Percentiles rank a stretch among this genome's conserved stretches.
These are phyloP conservation scores for Pinus tabuliformis DNA, from an alignment of 75 land plant genomes.

Conservation along the genomic window DNA sequence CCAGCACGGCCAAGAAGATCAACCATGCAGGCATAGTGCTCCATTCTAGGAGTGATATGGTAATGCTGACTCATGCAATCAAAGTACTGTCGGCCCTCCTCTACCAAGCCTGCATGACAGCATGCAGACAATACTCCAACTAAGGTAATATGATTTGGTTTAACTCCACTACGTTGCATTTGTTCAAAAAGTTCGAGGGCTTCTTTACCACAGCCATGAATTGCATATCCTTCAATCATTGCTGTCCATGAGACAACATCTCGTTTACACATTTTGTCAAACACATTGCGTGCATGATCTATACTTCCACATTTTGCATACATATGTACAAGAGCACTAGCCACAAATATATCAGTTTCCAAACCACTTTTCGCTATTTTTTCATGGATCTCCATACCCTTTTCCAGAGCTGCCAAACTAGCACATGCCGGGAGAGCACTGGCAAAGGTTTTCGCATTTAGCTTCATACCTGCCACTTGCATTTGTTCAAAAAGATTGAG, in stretches of 20 bases:
- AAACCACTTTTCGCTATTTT: conserved; percentile 40
- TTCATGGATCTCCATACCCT: conserved; percentile 56
- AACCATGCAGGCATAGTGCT: conserved; percentile 69
- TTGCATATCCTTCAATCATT: conserved; percentile 65
- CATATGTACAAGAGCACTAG: conserved; percentile 60
- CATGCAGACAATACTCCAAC: conserved; percentile 68
- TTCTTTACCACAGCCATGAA: conserved; percentile 55
- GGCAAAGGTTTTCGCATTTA: conserved; percentile 59
- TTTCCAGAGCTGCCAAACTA: conserved; percentile 43
- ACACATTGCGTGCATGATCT: conserved; percentile 53
- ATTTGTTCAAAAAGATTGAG: conserved; percentile 33
- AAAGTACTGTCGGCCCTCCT: conserved; percentile 41
- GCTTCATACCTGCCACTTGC: conserved; percentile 20
- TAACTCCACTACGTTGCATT: conserved; percentile 45
- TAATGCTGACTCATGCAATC: conserved; percentile 36
- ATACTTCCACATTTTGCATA: conserved; percentile 71
- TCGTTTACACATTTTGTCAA: conserved; percentile 36
- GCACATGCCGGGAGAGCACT: conserved; percentile 76
- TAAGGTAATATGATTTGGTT: conserved; percentile 65
- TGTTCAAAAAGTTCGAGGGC: conserved; percentile 54
- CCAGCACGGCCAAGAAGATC: conserved; percentile 68
- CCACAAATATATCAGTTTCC: conserved; percentile 17
- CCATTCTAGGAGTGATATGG: conserved; percentile 43
- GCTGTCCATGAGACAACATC: conserved; percentile 84
- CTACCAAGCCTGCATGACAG: conserved; percentile 57